Base-by-base conservation (phyloP, 257 asterid genomes). In the Solanum bukasovii region DNA sequence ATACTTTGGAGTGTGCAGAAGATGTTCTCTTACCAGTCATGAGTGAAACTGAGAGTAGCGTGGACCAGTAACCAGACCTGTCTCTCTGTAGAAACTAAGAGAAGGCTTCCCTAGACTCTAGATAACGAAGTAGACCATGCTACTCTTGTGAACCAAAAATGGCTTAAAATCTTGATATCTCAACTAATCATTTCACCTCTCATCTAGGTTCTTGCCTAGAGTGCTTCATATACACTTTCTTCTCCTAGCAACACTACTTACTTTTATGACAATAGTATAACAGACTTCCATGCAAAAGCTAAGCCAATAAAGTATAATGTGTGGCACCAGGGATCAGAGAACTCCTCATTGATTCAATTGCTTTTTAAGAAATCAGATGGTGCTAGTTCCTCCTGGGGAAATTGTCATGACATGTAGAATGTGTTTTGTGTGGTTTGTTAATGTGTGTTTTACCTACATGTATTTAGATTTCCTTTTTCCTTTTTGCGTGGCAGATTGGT, bases 21-120 rank as follows among this genome's bases (percentile, higher is more conserved):
- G 75, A 49, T 82, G 74, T 72, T 34, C 65, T 73, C 86, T 77
- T 87, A 42, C 90, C 84, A 83, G 86, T 84, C 46, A 93, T 85
- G 49, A 13, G 25, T 29, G 89, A 86, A 89, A 90, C 23, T 38
- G 89, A 83, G 73, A 89, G 35, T 38, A 87, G 89, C 52, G 14
- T 88, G 86, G 86, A 86, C 90, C 11, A 87, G 88, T 91, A 29
- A 29, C 27, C 68, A 29, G 56, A 9, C 18, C 68, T 29, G 10
- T 79, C 65, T 44, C 67, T 79, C 25, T 27, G 68, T 29, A 44
- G 68, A 31, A 23, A 81, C 85, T 29, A 18, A 8, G 85, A 46
- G 85, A 29, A 81, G 85, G 6, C 85, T 27, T 46, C 85, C 85
- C 40, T 81, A 16, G 68, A 46, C 85, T 81, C 85, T 81, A 81